These are phyloP conservation scores for Leishmania guyanensis DNA, from an alignment of 208 protist species.

Conservation along the genomic window DNA sequence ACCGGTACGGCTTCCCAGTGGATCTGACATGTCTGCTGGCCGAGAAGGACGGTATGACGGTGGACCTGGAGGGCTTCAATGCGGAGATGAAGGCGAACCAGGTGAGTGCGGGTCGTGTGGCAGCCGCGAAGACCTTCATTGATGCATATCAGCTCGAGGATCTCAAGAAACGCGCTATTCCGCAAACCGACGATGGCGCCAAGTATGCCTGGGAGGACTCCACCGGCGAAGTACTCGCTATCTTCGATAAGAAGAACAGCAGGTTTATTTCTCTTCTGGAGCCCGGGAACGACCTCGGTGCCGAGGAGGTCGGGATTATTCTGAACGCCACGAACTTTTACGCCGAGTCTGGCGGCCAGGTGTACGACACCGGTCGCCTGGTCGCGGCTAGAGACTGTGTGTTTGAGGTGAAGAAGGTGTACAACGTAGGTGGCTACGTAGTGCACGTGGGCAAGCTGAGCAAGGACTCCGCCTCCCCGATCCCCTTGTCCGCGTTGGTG, in stretches of 20 bases:
- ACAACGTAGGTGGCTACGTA: conserved; percentile 96
- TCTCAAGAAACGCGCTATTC: conserved; percentile 72
- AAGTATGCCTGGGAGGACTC: conserved; percentile 96
- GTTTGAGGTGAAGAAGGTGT: conserved; percentile 93
- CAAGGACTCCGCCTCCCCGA: conserved; percentile 52
- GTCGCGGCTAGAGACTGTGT: conserved; percentile 73
- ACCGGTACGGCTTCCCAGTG: conserved; percentile 98
- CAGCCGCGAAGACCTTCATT: conserved; percentile 85
- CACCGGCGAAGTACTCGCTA: conserved; percentile 71
- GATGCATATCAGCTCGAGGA: conserved; percentile 86
- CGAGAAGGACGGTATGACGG: conserved; percentile 92
- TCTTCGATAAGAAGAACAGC: conserved; percentile 85
- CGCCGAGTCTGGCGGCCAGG: conserved; percentile 97
- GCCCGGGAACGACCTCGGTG: conserved; percentile 46
- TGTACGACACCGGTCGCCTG: conserved; percentile 94
- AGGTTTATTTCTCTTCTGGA: conserved; percentile 68
- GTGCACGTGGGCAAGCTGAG: conserved; percentile 95
- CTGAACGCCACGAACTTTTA: conserved; percentile 98
- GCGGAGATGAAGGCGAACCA: conserved; percentile 85
- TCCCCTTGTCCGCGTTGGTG: conserved; percentile 72
- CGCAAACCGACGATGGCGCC: conserved; percentile 91
- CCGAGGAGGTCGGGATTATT: conserved; percentile 90
- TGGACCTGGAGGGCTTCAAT: conserved; percentile 89
- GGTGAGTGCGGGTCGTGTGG: conserved; percentile 55
- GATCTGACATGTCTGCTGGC: conserved; percentile 98